These are phyloP conservation scores for Sporisorium reilianum DNA, from an alignment of 1,284 basidiomycete genomes.

Conservation along the genomic window DNA sequence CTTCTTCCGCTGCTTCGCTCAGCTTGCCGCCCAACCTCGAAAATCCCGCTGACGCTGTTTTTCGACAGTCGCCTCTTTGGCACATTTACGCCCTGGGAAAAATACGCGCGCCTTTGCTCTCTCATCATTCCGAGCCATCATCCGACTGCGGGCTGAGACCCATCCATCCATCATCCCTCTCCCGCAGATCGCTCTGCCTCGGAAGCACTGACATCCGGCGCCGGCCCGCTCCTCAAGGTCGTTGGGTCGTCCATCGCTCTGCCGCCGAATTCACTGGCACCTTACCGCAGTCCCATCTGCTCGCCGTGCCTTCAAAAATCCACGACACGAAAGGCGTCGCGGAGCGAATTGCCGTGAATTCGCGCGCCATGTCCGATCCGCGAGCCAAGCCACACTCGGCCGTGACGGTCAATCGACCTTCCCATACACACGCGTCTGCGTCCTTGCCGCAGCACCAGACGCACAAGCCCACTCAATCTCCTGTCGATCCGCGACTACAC, in stretches of 20 bases:
- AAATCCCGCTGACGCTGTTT: too few species aligned
- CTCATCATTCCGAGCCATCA: not conserved
- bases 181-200: not conserved
- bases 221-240: not conserved
- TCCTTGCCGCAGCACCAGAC: conserved; percentile 14
- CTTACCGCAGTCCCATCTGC: not conserved
- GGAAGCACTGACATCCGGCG: not conserved
- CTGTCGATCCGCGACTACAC: conserved; percentile 11
- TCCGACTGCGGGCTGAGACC: not conserved
- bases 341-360: conserved; percentile 3
- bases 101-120: not conserved
- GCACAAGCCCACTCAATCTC: not conserved
- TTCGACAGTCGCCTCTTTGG: not conserved
- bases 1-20: not conserved
- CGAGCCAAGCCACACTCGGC: conserved; percentile 5
- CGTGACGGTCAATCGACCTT: conserved; percentile 1
- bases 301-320: not conserved
- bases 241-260: not conserved
- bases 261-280: not conserved
- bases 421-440: conserved; percentile 16
- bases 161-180: not conserved
- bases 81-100: too few species aligned
- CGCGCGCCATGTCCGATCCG: not conserved
- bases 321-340: not conserved
- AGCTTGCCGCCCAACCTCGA: too few species aligned